phyloP scores from a whole-genome alignment of 192 early-diverging fungal species.

The Piromyces sp. region DNA sequence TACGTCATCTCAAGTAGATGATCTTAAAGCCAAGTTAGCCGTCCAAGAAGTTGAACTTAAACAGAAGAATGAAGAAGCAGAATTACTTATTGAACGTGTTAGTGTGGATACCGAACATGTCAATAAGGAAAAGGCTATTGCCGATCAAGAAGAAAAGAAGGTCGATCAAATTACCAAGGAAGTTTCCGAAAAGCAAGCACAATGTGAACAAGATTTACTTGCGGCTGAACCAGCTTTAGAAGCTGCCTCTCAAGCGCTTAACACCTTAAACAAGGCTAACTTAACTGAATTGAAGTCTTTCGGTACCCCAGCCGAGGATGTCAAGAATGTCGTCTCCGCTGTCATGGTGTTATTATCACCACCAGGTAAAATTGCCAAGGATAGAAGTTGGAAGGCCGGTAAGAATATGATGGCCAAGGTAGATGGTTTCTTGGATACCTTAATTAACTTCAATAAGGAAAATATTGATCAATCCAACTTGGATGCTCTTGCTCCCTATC shows the following conservation, averaged over 20 bases:
- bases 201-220: slow-evolving; percentile 35
- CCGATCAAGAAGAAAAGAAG: slow-evolving; percentile 41
- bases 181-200: slow-evolving; percentile 30
- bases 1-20: slow-evolving; percentile 43
- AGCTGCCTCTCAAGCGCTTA: slow-evolving; percentile 34
- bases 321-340: slow-evolving; percentile 30
- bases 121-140: slow-evolving; percentile 49
- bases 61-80: slow-evolving; percentile 44
- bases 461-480: slow-evolving; percentile 36
- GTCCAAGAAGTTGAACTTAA: slow-evolving; percentile 48
- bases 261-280: slow-evolving; percentile 48
- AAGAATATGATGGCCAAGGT: slow-evolving; percentile 58
- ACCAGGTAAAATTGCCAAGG: slow-evolving; percentile 44
- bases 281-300: slow-evolving; percentile 51
- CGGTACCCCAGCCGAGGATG: slow-evolving; percentile 44
- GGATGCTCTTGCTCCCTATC: slow-evolving; percentile 40
- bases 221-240: slow-evolving; percentile 45
- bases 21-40: slow-evolving; percentile 43
- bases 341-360: slow-evolving; percentile 46
- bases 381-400: slow-evolving; percentile 42
- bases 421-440: slow-evolving; percentile 36
- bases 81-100: slow-evolving; percentile 37
- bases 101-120: slow-evolving; percentile 45
- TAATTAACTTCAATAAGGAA: slow-evolving; percentile 47
- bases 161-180: slow-evolving; percentile 44